These are phyloP conservation scores for Xerocomus spinulosus DNA, from an alignment of 768 basidiomycete genomes.

Conservation along the genomic window DNA sequence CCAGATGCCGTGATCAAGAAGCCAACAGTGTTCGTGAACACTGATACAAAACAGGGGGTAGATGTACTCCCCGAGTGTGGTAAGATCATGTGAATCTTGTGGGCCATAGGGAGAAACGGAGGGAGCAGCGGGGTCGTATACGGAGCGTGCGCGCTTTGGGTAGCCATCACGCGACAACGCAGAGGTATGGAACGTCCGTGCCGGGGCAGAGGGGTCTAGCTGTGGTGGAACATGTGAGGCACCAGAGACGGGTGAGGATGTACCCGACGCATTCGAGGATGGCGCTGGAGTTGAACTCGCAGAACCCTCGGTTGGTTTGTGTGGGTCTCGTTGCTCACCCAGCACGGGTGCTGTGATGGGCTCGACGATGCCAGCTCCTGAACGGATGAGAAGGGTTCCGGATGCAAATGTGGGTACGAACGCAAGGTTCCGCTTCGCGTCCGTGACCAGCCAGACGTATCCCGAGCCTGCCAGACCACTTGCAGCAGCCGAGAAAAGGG, in stretches of 20 bases:
- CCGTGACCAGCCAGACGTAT: constrained; percentile 85
- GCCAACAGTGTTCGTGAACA: constrained; percentile 84
- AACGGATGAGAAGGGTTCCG: constrained; percentile 79
- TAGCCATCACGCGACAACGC: constrained; percentile 4
- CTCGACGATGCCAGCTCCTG: constrained; percentile 37
- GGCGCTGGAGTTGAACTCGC: constrained; percentile 17
- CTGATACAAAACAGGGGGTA: constrained; percentile 76
- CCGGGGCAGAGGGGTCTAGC: constrained; percentile 26
- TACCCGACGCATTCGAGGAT: constrained; percentile 24
- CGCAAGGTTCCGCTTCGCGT: constrained; percentile 55
- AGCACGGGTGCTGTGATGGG: constrained; percentile 26
- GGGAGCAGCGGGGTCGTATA: constrained; percentile 21
- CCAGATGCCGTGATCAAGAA: constrained; percentile 87
- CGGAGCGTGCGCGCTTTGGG: constrained; percentile 20
- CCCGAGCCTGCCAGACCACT: constrained; percentile 76
- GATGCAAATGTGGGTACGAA: constrained; percentile 85
- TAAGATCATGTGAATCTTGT: constrained; percentile 22
- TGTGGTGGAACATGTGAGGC: constrained; percentile 30
- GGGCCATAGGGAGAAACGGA: constrained; percentile 4
- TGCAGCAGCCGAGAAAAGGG: constrained; percentile 69
- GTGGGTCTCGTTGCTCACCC: constrained; percentile 18
- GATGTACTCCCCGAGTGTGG: constrained; percentile 47
- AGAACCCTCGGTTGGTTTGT: not conserved
- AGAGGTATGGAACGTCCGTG: constrained; percentile 29
- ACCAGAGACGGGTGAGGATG: constrained; percentile 43